Percentiles rank a stretch among this genome's conserved stretches.
phyloP scores from a whole-genome alignment of 192 early-diverging fungal genomes.

The Entomortierella chlamydospora region DNA sequence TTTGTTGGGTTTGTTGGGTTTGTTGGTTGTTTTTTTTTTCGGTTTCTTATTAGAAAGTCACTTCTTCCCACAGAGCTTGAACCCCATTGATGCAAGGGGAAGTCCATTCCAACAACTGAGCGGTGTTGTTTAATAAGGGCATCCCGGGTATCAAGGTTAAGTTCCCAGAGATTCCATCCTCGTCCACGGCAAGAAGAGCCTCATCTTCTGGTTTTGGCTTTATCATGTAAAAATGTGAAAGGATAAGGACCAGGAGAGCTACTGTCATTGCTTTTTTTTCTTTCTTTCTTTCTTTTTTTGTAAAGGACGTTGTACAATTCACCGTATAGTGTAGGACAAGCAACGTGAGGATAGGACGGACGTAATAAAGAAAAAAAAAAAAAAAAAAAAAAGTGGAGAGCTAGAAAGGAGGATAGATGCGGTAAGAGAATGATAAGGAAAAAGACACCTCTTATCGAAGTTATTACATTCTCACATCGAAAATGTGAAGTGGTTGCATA shows the following conservation, averaged over 20 bases:
- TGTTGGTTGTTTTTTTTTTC: too few species aligned
- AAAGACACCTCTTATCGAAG: background rate
- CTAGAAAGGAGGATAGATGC: too few species aligned
- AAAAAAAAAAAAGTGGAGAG: background rate
- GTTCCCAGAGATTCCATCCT: conserved; percentile 20
- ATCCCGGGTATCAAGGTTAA: conserved; percentile 38
- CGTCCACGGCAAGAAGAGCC: background rate
- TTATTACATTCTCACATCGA: background rate
- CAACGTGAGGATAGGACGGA: background rate
- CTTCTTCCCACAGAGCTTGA: conserved; percentile 14
- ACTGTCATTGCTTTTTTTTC: conserved; percentile 2
- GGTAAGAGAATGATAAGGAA: background rate
- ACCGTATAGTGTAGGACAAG: background rate
- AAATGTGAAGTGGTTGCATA: too few species aligned
- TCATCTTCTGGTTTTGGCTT: conserved; percentile 13
- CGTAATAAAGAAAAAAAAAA: background rate
- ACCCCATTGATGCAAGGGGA: conserved; percentile 15
- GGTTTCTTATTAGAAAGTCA: conserved; percentile 1
- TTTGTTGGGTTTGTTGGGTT: too few species aligned
- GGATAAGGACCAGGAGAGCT: conserved; percentile 18
- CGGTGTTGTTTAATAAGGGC: conserved; percentile 37
- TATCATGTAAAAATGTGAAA: conserved; percentile 40
- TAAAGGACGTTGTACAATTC: background rate
- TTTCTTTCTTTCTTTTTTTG: background rate
- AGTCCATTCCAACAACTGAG: conserved; percentile 40